Conservation (phyloP, 2,329 filamentous ascomycete genomes). For the Coleophoma crateriformis region DNA sequence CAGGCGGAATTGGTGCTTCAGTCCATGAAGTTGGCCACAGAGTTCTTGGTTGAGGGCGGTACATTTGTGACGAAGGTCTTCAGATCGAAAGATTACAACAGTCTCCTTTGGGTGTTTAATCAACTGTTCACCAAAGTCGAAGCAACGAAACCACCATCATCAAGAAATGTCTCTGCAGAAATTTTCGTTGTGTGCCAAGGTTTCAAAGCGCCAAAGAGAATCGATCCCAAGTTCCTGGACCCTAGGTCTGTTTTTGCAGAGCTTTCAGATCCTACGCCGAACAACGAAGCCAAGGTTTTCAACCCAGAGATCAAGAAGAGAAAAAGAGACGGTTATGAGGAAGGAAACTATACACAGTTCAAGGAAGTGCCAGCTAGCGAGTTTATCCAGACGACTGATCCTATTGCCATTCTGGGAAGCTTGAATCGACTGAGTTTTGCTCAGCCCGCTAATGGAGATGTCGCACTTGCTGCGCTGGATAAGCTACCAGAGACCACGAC, state of each 20-base stretch:
- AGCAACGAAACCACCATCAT: slow-evolving; percentile 94
- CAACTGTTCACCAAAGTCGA: slow-evolving; percentile 94
- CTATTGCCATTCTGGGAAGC: slow-evolving; percentile 83
- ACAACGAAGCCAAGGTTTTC: slow-evolving; percentile 97
- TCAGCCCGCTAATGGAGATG: slow-evolving; percentile 73
- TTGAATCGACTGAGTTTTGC: slow-evolving; percentile 81
- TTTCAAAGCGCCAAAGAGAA: slow-evolving; percentile 88
- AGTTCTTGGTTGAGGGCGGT: slow-evolving; percentile 84
- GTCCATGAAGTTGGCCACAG: slow-evolving; percentile 87
- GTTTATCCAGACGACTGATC: slow-evolving; percentile 90
- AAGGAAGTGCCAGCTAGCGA: slow-evolving; percentile 85
- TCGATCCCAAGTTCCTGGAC: slow-evolving; percentile 91
- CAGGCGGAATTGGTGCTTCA: slow-evolving; percentile 91
- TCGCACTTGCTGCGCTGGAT: slow-evolving; percentile 79
- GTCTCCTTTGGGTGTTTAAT: slow-evolving; percentile 94
- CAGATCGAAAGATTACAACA: slow-evolving; percentile 94
- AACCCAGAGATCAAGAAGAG: slow-evolving; percentile 97
- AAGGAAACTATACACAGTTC: slow-evolving; percentile 89
- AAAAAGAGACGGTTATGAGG: slow-evolving; percentile 95
- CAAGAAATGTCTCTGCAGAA: slow-evolving; percentile 92
- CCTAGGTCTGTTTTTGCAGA: slow-evolving; percentile 88
- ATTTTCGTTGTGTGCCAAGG: slow-evolving; percentile 97
- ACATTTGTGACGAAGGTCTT: slow-evolving; percentile 98
- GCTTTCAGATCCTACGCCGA: slow-evolving; percentile 75
- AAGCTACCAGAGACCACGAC: slow-evolving; percentile 82